Evolutionary conservation across 345 rosid genomes (phyloP), one percentile per base, ranked within the genome.

Genomic region (Viola odorata): DNA sequence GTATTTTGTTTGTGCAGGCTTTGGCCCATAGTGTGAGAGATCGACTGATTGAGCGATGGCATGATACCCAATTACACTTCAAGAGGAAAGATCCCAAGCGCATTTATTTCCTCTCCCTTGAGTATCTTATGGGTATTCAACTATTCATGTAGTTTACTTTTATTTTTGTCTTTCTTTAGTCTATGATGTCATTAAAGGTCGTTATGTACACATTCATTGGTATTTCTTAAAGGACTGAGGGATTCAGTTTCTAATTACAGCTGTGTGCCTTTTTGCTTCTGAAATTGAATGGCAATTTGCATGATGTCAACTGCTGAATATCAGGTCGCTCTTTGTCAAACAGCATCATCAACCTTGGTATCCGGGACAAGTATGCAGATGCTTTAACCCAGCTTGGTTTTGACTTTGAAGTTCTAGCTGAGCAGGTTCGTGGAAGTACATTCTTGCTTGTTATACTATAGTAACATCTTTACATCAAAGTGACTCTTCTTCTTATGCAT

Each of bases 61-160:
- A 76, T 73, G 81, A 79, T 62, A 79, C 81, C 37, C 83, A 73
- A 67, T 57, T 73, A 12, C 51, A 73, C 61, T 79, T 79, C 74
- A 70, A 76, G 72, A 70, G 58, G 69, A 73, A 70, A 63, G 81
- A 76, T 52, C 83, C 83, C 9, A 79, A 76, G 74, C 78, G 83
- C 67, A 37, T 79, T 41, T 79, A 79, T 62, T 79, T 76, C 64
- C 76, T 79, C 41, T 79, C 83, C 8, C 77, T 79, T 4, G 83
- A 79, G 81, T 79, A 59, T 73, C 80, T 79, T 54, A 79, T 79
- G 80, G 83, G 83, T 79, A 76, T 49, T n/a, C n/a, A n/a, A n/a
- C n/a, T n/a, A n/a, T n/a, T n/a, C n/a, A n/a, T n/a, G 55, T 6
- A 8, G 48, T 57, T 57, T 41, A 6, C 16, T 57, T 57, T 41